These are phyloP conservation scores for Tuber microsphaerosporum DNA, from an alignment of 495 filamentous ascomycete species.

Conservation along the genomic window DNA sequence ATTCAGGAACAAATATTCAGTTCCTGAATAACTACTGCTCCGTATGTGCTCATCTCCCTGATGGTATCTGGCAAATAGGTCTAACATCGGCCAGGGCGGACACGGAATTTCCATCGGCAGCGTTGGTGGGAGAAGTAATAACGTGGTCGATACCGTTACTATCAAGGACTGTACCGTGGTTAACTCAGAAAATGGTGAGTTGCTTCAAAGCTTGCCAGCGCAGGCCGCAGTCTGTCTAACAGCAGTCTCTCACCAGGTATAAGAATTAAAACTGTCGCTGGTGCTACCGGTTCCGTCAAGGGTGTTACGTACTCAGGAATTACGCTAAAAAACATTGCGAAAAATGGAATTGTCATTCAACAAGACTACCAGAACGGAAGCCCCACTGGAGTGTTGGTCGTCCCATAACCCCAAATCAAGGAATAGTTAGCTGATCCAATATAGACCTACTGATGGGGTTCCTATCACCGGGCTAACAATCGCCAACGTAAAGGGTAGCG, in stretches of 20 bases:
- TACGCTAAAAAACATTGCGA: conserved; percentile 51
- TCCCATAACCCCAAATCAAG: neutral
- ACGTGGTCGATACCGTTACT: conserved; percentile 53
- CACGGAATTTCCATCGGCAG: conserved; percentile 66
- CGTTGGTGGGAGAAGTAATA: conserved; percentile 57
- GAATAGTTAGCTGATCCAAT: conserved; percentile 1
- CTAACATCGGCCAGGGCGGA: conserved; percentile 49
- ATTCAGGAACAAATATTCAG: conserved; percentile 48
- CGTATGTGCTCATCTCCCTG: conserved; percentile 46
- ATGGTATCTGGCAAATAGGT: conserved; percentile 48
- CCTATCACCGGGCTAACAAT: conserved; percentile 56
- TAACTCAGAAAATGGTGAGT: conserved; percentile 51
- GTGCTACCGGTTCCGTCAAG: conserved; percentile 52
- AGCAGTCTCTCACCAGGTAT: conserved; percentile 37
- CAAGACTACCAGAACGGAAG: conserved; percentile 63
- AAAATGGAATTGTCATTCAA: conserved; percentile 61
- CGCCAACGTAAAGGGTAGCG: conserved; percentile 50
- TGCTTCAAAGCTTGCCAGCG: neutral
- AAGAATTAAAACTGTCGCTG: conserved; percentile 59
- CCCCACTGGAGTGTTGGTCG: conserved; percentile 49
- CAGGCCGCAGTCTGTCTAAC: neutral
- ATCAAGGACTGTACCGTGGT: conserved; percentile 50
- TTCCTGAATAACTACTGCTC: conserved; percentile 31
- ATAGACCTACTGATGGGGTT: conserved; percentile 53
- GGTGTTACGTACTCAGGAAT: conserved; percentile 58